Evolutionary conservation across 2,329 filamentous ascomycete species (phyloP).

Genomic region (Verticillium dahliae): DNA sequence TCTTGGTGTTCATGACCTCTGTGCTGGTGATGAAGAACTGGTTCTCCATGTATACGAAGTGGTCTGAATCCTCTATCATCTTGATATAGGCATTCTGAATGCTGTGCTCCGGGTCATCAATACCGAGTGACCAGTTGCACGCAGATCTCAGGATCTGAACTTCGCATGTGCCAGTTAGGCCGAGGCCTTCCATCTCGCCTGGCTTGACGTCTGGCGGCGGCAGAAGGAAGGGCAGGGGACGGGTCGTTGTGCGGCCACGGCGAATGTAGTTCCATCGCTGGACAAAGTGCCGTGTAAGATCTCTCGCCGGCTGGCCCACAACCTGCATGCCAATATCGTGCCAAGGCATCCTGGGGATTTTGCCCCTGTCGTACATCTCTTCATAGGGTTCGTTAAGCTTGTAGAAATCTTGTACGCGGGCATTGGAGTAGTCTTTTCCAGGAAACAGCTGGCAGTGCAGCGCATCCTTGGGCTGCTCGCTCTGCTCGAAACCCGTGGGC

Average conservation of each 20-base stretch:
- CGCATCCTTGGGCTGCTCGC: conserved; percentile 72
- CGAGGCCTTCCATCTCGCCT: conserved; percentile 79
- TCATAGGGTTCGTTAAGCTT: conserved; percentile 90
- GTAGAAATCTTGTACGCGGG: conserved; percentile 91
- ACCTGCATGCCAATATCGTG: conserved; percentile 98
- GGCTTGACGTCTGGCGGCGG: conserved; percentile 88
- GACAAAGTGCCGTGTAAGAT: conserved; percentile 92
- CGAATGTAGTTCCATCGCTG: conserved; percentile 98
- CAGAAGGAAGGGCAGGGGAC: conserved; percentile 87
- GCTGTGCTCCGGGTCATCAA: conserved; percentile 81
- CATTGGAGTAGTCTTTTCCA: conserved; percentile 97
- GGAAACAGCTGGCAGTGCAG: conserved; percentile 96
- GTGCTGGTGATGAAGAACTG: conserved; percentile 97
- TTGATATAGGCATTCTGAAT: conserved; percentile 95
- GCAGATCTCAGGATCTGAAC: conserved; percentile 93
- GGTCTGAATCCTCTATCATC: conserved; percentile 89
- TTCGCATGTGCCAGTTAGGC: conserved; percentile 89
- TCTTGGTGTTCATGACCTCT: conserved; percentile 78
- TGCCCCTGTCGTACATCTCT: conserved; percentile 94
- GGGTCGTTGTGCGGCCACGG: conserved; percentile 84
- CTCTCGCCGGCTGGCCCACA: conserved; percentile 88
- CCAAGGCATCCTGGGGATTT: conserved; percentile 93
- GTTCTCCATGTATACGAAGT: conserved; percentile 98
- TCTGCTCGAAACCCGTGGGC: conserved; percentile 84
- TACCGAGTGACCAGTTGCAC: conserved; percentile 85